phyloP scores from a whole-genome alignment of 106 monocot species.

The Hemerocallis citrina region DNA sequence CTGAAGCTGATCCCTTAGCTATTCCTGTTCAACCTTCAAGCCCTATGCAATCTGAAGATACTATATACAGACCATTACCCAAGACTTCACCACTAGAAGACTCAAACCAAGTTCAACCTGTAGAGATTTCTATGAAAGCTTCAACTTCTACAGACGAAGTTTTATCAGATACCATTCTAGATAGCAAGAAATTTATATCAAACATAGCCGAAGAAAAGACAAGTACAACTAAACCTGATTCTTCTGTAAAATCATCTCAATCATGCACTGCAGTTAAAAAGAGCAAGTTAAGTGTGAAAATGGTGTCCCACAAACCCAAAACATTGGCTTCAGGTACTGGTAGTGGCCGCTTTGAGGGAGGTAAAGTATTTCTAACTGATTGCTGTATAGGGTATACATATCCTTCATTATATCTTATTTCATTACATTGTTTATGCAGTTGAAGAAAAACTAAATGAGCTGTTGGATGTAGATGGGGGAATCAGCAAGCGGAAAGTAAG shows the following conservation, averaged over 20 bases:
- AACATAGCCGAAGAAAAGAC: conserved; percentile 15
- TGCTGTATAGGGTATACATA: too few relatives aligned
- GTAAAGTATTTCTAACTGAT: conserved; percentile 34
- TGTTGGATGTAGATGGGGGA: conserved; percentile 76
- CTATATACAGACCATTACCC: conserved; percentile 7
- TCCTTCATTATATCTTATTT: neutral
- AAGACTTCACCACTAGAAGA: conserved; percentile 4
- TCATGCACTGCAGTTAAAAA: conserved; percentile 26
- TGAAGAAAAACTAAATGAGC: conserved; percentile 70
- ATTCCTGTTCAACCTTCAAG: conserved; percentile 2
- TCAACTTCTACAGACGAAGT: neutral
- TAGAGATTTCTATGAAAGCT: conserved; percentile 19
- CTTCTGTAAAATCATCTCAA: conserved; percentile 28
- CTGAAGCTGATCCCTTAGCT: conserved; percentile 7
- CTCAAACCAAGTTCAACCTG: conserved; percentile 5
- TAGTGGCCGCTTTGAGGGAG: conserved; percentile 52
- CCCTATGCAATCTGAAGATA: conserved; percentile 15
- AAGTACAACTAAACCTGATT: conserved; percentile 16
- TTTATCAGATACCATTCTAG: conserved; percentile 6
- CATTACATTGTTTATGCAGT: conserved; percentile 39
- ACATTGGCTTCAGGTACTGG: conserved; percentile 4
- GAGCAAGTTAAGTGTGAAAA: conserved; percentile 13
- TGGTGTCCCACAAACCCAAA: conserved; percentile 20
- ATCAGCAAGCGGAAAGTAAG: conserved; percentile 83
- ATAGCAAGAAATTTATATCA: conserved; percentile 3